Base-by-base conservation (phyloP, 2,329 filamentous ascomycete genomes). In the Nigrospora osmanthi region DNA sequence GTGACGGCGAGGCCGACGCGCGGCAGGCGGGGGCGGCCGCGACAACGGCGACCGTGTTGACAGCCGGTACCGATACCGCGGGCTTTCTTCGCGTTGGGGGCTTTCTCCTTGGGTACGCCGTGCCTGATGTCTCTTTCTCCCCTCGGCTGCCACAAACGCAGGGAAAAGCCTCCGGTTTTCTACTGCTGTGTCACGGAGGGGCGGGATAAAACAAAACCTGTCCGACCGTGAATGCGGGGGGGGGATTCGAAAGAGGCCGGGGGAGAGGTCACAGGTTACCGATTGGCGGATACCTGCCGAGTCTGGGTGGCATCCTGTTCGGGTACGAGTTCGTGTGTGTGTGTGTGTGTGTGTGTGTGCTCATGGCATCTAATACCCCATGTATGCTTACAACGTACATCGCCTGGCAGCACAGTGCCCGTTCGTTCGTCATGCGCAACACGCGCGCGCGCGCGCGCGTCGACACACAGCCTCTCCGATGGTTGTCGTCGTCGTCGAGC, bases 11-110 rank as follows among this genome's bases (percentile, higher is more conserved):
- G 64, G 40, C 75, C 73, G 54, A 83, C 81, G 0, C 76, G 78
- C 6, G 76, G 62, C 3, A 86, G 64, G 55, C 81, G 80, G 71
- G 82, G 83, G 38, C 81, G 9, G 78, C 80, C 13, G 81, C 81
- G 46, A 85, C 75, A 38, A 85, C 70, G 23, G 76, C 78, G 47
- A 84, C 53, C 5, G 23, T 28, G 23, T 28, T 4, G 23, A 39
- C 31, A 2, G 17, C 31, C 11, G 28, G 3, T 13, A 15, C 4
- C 13, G 37, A 31, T 19, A 15, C 10, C 11, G 37, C 37, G 6
- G 37, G n/a, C n/a, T 2, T 12, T 39, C 23, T 6, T 28, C 11
- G 2, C 23, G 19, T 6, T 15, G n/a, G 23, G 37, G 13, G n/a
- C n/a, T 6, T 39, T 30, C 12, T 39, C 23, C 37, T 31, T 31